Conservation (phyloP, 352 stramenopile genomes). For the Globisporangium lucens region DNA sequence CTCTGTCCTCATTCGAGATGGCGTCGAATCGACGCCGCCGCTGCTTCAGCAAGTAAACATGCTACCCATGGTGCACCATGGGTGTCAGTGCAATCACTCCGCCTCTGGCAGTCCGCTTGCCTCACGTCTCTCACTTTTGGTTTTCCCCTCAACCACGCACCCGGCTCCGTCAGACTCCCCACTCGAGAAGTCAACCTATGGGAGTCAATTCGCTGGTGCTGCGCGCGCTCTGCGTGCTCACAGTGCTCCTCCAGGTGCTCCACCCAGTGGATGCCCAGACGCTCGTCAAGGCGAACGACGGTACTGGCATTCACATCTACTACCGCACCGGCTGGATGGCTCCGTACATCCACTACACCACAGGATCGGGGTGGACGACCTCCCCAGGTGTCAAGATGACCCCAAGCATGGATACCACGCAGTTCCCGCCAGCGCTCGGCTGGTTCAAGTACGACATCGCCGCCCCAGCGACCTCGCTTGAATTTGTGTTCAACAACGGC, state of each 20-base stretch:
- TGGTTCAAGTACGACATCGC: constrained; percentile 43
- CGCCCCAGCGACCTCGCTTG: constrained; percentile 18
- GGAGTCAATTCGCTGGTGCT: neutral
- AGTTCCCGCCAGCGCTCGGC: constrained; percentile 33
- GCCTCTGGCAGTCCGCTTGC: too few species aligned
- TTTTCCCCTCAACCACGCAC: neutral
- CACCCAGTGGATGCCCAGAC: constrained; percentile 20
- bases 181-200: neutral
- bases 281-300: constrained; percentile 28
- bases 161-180: neutral
- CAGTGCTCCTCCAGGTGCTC: constrained; percentile 2
- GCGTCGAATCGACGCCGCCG: neutral
- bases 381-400: constrained; percentile 33
- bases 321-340: constrained; percentile 27
- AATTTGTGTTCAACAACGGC: constrained; percentile 46
- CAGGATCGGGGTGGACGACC: constrained; percentile 32
- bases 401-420: constrained; percentile 25
- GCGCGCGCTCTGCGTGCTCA: constrained; percentile 1
- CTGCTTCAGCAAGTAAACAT: constrained; percentile 1
- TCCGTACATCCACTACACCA: constrained; percentile 40
- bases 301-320: constrained; percentile 33
- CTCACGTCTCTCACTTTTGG: constrained; percentile 6
- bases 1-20: neutral
- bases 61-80: neutral
- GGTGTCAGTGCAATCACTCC: neutral